phyloP scores from a whole-genome alignment of 768 basidiomycete genomes.

The Lentinula edodes region DNA sequence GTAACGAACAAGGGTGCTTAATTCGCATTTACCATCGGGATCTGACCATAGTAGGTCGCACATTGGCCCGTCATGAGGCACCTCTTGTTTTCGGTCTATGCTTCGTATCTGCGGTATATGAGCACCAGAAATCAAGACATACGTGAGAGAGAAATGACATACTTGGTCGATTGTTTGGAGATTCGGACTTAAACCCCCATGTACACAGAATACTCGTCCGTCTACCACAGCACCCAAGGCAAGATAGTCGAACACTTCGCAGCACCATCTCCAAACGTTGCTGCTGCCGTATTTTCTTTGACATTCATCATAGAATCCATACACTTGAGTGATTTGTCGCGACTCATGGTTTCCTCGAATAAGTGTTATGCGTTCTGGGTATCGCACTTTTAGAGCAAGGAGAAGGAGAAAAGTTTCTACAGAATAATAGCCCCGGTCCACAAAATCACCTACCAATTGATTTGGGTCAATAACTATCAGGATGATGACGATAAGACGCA shows the following conservation, averaged over 20 bases:
- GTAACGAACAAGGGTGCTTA: not conserved
- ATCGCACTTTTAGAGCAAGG: slow-evolving; percentile 93
- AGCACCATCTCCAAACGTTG: slow-evolving; percentile 98
- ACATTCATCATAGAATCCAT: slow-evolving; percentile 95
- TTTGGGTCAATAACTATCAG: slow-evolving; percentile 5
- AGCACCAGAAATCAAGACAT: slow-evolving; percentile 10
- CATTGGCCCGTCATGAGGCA: slow-evolving; percentile 98
- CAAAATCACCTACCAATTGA: slow-evolving; percentile 79
- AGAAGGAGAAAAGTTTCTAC: slow-evolving; percentile 95
- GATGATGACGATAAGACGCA: slow-evolving; percentile 26
- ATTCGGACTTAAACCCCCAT: slow-evolving; percentile 72
- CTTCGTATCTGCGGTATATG: slow-evolving; percentile 65
- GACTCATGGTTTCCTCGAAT: slow-evolving; percentile 98
- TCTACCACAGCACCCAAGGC: slow-evolving; percentile 95
- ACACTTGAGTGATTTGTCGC: slow-evolving; percentile 94
- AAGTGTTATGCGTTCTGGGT: slow-evolving; percentile 94
- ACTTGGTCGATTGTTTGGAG: slow-evolving; percentile 25
- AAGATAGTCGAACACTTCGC: slow-evolving; percentile 97
- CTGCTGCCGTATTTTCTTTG: slow-evolving; percentile 91
- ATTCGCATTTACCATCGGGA: slow-evolving; percentile 71
- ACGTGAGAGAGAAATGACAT: not conserved
- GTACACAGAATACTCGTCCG: slow-evolving; percentile 61
- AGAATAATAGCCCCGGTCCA: slow-evolving; percentile 95
- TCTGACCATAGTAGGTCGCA: slow-evolving; percentile 99
- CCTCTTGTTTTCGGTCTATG: slow-evolving; percentile 95